A percentile compares a stretch with the other conserved stretches of the same genome.
Conservation (phyloP, 2,329 filamentous ascomycete species). For the Fusarium armeniacum region DNA sequence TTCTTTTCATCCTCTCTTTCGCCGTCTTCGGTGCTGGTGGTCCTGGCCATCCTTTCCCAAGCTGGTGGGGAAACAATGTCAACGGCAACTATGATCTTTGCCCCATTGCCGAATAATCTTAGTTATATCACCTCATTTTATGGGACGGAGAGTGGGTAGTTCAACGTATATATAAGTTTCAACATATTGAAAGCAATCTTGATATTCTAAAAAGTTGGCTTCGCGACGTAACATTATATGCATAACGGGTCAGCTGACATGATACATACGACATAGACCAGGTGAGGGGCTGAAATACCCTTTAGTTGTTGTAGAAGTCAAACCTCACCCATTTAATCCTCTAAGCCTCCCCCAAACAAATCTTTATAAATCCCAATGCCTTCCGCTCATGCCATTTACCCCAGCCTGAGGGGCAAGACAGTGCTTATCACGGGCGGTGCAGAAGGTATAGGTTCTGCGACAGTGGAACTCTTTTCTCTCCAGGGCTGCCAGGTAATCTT, state of each 20-base stretch:
- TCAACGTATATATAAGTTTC: not conserved
- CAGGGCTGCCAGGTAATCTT: conserved; percentile 63
- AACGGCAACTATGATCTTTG: conserved; percentile 65
- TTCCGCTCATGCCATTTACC: conserved; percentile 55
- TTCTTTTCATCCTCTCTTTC: conserved; percentile 68
- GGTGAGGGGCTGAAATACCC: not conserved
- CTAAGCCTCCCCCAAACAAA: rapidly evolving
- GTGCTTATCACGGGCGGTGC: conserved; percentile 63
- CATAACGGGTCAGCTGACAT: not conserved
- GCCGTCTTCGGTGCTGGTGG: conserved; percentile 68
- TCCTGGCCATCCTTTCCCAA: conserved; percentile 60
- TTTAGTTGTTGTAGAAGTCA: not conserved
- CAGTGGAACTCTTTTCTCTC: conserved; percentile 60
- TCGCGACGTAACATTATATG: not conserved
- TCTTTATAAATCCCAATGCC: not conserved
- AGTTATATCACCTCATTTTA: no score
- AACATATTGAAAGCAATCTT: not conserved
- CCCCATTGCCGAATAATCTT: conserved; percentile 54
- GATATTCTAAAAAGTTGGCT: not conserved
- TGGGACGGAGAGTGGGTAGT: not conserved
- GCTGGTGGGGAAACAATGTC: conserved; percentile 68
- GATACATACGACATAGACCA: not conserved
- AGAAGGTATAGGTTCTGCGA: conserved; percentile 61
- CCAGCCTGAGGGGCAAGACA: conserved; percentile 57
- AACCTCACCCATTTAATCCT: no score